Percentiles rank a stretch among this genome's conserved stretches.
These are phyloP conservation scores for Spathaspora arborariae DNA, from an alignment of 805 yeast genomes.

Conservation along the genomic window DNA sequence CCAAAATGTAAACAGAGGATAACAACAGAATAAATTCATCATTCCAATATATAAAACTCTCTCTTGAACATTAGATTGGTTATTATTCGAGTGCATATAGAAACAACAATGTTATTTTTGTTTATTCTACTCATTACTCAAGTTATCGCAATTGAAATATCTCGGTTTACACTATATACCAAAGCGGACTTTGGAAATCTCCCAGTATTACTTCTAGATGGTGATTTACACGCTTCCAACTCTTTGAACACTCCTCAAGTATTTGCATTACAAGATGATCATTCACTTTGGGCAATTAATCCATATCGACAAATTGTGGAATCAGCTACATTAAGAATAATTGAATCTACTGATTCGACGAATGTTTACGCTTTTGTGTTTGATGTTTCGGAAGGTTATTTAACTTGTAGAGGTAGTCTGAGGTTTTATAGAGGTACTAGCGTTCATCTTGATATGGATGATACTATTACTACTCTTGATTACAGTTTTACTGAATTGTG, in stretches of 20 bases:
- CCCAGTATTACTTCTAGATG: neutral
- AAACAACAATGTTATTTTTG: neutral
- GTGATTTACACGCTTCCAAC: neutral
- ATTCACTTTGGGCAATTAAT: neutral
- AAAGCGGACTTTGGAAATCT: neutral
- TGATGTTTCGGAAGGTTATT: neutral
- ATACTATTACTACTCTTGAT: neutral
- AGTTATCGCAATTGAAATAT: neutral
- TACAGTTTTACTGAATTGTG: neutral
- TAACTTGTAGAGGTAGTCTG: neutral
- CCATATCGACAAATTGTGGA: neutral
- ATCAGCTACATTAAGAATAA: neutral
- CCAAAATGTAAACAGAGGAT: neutral
- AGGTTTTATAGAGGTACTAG: slow-evolving; percentile 1
- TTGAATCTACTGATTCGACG: neutral
- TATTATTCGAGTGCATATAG: no score
- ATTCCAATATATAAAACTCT: no score
- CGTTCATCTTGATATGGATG: neutral
- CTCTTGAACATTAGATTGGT: no score
- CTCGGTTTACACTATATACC: neutral
- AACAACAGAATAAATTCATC: neutral
- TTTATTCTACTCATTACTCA: neutral
- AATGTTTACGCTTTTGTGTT: neutral
- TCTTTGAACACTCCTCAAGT: neutral
- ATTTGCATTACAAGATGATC: neutral